phyloP scores from a whole-genome alignment of 176 grass and related monocot species.

The Saccharum officinarum region DNA sequence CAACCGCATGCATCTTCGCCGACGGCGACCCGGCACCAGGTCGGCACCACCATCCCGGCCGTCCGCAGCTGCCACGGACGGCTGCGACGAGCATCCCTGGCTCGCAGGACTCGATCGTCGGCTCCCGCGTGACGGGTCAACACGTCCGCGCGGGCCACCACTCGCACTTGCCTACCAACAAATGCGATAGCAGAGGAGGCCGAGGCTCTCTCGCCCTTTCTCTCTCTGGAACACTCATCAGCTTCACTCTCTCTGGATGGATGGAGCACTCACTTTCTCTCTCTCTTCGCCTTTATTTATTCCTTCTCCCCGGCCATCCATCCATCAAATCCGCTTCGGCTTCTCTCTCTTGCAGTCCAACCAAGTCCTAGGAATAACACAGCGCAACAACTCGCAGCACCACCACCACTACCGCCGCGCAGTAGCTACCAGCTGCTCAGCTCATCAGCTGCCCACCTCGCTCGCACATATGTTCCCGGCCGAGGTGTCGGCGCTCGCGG shows the following conservation, averaged over 20 bases:
- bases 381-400: constrained; percentile 22
- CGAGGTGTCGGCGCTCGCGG: constrained; percentile 34
- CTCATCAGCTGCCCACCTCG: background rate
- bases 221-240: no score
- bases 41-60: constrained; percentile 55
- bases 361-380: constrained; percentile 44
- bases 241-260: background rate
- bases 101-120: constrained; percentile 19
- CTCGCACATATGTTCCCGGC: constrained; percentile 42
- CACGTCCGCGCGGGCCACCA: constrained; percentile 39
- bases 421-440: background rate
- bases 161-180: background rate
- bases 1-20: constrained; percentile 20
- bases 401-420: background rate
- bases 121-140: constrained; percentile 37
- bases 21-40: no score
- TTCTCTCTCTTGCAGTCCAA: constrained; percentile 22
- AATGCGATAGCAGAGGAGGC: no score
- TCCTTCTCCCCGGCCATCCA: constrained; percentile 17
- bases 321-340: no score
- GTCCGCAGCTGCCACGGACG: constrained; percentile 17
- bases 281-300: constrained; percentile 29
- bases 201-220: no score
- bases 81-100: constrained; percentile 9
- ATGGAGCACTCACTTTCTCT: constrained; percentile 2